Conservation (phyloP, 768 basidiomycete genomes). For the Boletus vermiculosoides region DNA sequence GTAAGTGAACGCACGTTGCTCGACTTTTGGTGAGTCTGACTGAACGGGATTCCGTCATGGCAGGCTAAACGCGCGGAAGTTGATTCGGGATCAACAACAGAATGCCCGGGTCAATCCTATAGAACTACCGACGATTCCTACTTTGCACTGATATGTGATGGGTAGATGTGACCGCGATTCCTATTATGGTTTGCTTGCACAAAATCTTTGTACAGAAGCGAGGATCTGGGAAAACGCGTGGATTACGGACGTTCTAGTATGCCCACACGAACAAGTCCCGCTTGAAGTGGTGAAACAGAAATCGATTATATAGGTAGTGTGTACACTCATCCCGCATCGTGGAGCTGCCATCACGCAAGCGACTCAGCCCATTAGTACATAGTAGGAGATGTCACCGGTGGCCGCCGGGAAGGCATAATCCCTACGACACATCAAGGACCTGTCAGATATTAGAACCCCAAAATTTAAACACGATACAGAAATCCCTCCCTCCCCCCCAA, state of each 20-base stretch:
- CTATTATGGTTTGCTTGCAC: too few relatives aligned
- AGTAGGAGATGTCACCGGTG: too few relatives aligned
- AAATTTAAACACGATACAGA: too few relatives aligned
- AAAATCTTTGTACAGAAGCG: too few relatives aligned
- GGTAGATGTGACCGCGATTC: not conserved
- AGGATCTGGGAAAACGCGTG: not conserved
- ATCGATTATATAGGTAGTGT: not conserved
- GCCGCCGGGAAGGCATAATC: too few relatives aligned
- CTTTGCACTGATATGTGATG: not conserved
- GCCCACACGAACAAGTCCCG: not conserved
- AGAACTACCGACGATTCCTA: constrained; percentile 10
- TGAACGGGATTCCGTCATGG: not conserved
- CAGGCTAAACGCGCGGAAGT: constrained; percentile 11
- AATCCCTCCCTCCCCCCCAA: too few relatives aligned
- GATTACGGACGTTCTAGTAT: not conserved
- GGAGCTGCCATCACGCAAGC: too few relatives aligned
- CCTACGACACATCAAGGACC: too few relatives aligned
- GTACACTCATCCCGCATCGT: too few relatives aligned
- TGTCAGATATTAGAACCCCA: too few relatives aligned
- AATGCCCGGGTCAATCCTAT: not conserved
- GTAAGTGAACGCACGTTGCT: constrained; percentile 4
- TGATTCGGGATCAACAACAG: constrained; percentile 14
- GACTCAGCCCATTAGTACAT: too few relatives aligned
- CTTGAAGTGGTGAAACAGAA: not conserved
- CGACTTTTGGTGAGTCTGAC: not conserved